Conservation (phyloP, 2,329 filamentous ascomycete genomes). For the Trichoderma polysporum region DNA sequence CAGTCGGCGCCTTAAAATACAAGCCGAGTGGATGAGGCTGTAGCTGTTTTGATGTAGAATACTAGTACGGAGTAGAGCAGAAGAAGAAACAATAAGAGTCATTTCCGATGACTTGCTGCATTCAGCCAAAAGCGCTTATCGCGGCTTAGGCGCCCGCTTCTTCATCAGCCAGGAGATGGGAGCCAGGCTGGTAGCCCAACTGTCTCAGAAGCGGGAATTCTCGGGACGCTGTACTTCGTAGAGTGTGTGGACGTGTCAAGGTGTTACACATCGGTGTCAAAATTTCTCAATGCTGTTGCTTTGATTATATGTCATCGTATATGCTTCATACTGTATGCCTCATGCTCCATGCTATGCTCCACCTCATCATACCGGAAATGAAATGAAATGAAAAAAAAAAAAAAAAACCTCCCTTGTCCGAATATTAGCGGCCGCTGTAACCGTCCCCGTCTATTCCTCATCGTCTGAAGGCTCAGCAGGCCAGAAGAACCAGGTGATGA, state of each 20-base stretch:
- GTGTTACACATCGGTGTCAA: not conserved
- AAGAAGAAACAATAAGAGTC: not conserved
- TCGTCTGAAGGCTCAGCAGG: constrained; percentile 43
- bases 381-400: not conserved
- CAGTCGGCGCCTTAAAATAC: constrained; percentile 11
- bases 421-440: not conserved
- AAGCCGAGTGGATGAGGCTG: constrained; percentile 3
- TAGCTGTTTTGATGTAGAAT: not conserved
- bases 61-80: not conserved
- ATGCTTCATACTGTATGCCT: not conserved
- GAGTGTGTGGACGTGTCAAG: not conserved
- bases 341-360: not conserved
- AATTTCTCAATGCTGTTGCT: not conserved
- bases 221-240: not conserved
- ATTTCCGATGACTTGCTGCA: not conserved
- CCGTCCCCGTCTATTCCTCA: constrained; percentile 16
- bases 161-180: not conserved
- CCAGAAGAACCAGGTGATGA: constrained; percentile 62
- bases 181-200: not conserved
- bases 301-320: not conserved
- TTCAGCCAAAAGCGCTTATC: not conserved
- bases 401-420: not conserved
- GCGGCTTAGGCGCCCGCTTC: not conserved
- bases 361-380: not conserved
- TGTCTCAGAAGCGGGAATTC: not conserved